phyloP scores from a whole-genome alignment of 495 filamentous ascomycete genomes.

The Recurvomyces mirabilis region DNA sequence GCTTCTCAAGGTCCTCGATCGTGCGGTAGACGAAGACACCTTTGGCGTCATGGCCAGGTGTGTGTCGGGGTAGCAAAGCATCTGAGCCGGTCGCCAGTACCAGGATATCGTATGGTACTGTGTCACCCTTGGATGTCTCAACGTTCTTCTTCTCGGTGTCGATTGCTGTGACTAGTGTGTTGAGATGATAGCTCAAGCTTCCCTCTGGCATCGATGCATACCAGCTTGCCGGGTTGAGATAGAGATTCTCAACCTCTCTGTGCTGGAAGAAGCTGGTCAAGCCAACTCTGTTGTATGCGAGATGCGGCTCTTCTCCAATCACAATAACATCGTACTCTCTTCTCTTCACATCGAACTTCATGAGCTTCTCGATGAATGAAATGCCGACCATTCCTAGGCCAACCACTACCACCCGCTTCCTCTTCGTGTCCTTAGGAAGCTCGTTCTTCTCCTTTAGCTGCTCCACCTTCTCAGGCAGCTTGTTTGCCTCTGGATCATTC shows the following conservation, averaged over 20 bases:
- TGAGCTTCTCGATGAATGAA: slow-evolving; percentile 84
- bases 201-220: slow-evolving; percentile 50
- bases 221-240: slow-evolving; percentile 85
- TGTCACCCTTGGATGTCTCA: slow-evolving; percentile 56
- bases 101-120: slow-evolving; percentile 74
- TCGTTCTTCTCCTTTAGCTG: slow-evolving; percentile 16
- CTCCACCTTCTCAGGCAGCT: slow-evolving; percentile 25
- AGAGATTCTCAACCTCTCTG: slow-evolving; percentile 78
- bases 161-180: slow-evolving; percentile 67
- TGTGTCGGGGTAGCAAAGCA: slow-evolving; percentile 68
- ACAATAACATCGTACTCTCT: slow-evolving; percentile 78
- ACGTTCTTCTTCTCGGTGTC: slow-evolving; percentile 53
- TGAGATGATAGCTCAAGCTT: slow-evolving; percentile 69
- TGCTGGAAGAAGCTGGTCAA: slow-evolving; percentile 89
- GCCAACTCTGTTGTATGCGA: slow-evolving; percentile 95
- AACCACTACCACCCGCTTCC: slow-evolving; percentile 73
- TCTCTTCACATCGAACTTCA: slow-evolving; percentile 70
- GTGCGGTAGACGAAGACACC: slow-evolving; percentile 95
- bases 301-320: slow-evolving; percentile 82
- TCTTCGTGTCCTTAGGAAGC: slow-evolving; percentile 22
- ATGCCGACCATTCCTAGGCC: slow-evolving; percentile 95
- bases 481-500: slow-evolving; percentile 29
- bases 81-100: slow-evolving; percentile 89
- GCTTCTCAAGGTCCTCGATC: slow-evolving; percentile 68
- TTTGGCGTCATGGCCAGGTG: slow-evolving; percentile 71